Evolutionary conservation across 768 basidiomycete species (phyloP), one percentile per base, ranked within the genome.

Genomic region (Auricularia sp.): DNA sequence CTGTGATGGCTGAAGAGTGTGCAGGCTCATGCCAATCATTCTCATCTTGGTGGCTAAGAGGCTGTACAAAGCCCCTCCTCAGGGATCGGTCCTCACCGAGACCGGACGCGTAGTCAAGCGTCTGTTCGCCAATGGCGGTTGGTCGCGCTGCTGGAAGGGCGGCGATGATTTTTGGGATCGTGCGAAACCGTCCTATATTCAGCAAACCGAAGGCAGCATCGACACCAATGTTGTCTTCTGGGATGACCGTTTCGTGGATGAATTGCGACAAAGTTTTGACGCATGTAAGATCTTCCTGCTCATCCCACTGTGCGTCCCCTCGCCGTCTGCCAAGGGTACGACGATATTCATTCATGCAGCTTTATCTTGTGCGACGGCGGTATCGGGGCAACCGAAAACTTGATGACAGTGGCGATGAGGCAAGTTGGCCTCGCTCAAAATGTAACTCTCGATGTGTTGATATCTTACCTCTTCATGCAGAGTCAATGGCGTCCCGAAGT

Each of bases 181-280:
- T 11, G 74, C 72, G 58, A 74, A 73, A 63, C 74, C 74, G 1
- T 67, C 67, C 36, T 62, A 69, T 64, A 72, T 73, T 56, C 63
- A 66, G 21, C 66, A 63, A 13, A 47, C 36, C 2, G 68, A 68
- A 8, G 70, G 70, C 8, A 14, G n/a, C 8, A 34, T 70, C 44
- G 72, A 73, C 54, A 39, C 61, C 29, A 63, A 45, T 54, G 65
- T 65, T 42, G 63, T 72, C 18, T 66, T 66, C 47, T 75, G 73
- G 74, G 74, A 75, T 67, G 75, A 76, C 67, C 64, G 68, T 18
- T 76, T 76, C 63, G 73, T 75, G n/a, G 70, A 71, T 42, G 75
- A 76, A 47, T 59, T 76, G 51, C 63, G 67, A 47, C 66, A 72
- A 35, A 69, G 73, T 3, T 51, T 73, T 39, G 63, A 63, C n/a